A percentile compares a stretch with the other conserved stretches of the same genome.
Evolutionary conservation across 164 flowering plant species (phyloP).

Genomic region (Magnolia sinica): DNA sequence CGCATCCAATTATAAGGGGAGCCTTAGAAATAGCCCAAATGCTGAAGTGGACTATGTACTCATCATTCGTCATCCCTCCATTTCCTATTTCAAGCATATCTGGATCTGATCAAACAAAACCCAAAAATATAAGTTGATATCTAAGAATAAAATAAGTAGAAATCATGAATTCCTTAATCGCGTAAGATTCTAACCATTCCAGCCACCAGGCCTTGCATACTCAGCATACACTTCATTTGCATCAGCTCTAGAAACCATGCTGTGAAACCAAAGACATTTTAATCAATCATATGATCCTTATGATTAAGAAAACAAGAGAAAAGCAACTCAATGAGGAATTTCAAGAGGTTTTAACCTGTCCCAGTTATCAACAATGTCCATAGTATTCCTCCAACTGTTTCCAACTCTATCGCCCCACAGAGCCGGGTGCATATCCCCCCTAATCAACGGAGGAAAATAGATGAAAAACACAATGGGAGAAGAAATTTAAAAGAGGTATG

Average conservation of each 20-base stretch:
- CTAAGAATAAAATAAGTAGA: background rate
- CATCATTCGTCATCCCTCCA: constrained; percentile 83
- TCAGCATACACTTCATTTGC: constrained; percentile 71
- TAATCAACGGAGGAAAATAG: constrained; percentile 6
- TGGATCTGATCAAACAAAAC: constrained; percentile 53
- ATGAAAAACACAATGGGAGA: background rate
- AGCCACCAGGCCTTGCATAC: constrained; percentile 80
- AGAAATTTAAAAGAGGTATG: background rate
- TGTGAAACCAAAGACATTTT: constrained; percentile 19
- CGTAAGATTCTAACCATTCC: constrained; percentile 62
- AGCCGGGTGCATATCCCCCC: constrained; percentile 74
- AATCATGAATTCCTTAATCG: too few species aligned
- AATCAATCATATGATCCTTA: background rate
- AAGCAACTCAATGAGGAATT: background rate
- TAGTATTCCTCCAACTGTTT: constrained; percentile 78
- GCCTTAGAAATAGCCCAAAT: constrained; percentile 93
- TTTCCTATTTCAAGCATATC: constrained; percentile 98
- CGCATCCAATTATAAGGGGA: constrained; percentile 90
- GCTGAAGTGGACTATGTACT: constrained; percentile 78
- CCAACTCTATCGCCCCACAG: constrained; percentile 57
- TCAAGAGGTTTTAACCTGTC: constrained; percentile 29
- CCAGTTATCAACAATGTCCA: constrained; percentile 60
- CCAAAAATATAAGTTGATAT: background rate
- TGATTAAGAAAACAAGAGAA: background rate
- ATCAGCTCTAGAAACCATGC: constrained; percentile 77